phyloP scores from a whole-genome alignment of 768 basidiomycete genomes.

The Suillus decipiens region DNA sequence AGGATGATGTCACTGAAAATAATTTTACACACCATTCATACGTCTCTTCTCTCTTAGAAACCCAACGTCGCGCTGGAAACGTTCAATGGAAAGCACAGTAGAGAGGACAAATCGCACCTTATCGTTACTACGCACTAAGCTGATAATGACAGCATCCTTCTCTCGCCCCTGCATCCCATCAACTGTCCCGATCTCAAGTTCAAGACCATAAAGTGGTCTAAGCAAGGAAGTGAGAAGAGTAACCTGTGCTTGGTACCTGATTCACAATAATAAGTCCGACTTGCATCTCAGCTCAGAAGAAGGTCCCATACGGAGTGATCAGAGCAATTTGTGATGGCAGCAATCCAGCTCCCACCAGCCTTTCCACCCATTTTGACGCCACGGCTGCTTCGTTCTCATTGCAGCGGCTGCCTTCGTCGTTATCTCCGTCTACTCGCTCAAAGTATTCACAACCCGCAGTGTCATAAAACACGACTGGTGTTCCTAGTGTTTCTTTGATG shows the following conservation, averaged over 20 bases:
- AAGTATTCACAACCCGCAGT: conserved; percentile 94
- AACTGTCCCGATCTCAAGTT: conserved; percentile 89
- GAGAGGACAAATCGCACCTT: conserved; percentile 45
- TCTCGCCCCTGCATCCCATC: conserved; percentile 98
- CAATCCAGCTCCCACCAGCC: conserved; percentile 70
- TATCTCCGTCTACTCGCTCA: conserved; percentile 74
- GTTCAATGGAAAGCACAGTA: conserved; percentile 11
- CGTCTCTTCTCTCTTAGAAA: conserved; percentile 92
- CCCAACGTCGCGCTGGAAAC: conserved; percentile 77
- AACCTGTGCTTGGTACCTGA: conserved; percentile 93
- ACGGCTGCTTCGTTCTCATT: conserved; percentile 95
- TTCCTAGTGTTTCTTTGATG: conserved; percentile 68
- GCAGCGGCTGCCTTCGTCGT: conserved; percentile 87
- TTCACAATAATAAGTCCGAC: neutral
- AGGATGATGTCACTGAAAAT: neutral
- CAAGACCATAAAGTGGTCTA: conserved; percentile 62
- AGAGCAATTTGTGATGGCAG: conserved; percentile 76
- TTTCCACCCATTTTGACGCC: conserved; percentile 80
- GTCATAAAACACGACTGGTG: conserved; percentile 90
- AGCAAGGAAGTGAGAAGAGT: conserved; percentile 77
- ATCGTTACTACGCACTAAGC: conserved; percentile 90
- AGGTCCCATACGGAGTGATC: conserved; percentile 72
- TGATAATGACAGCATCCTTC: conserved; percentile 91
- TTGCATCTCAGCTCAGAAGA: neutral
- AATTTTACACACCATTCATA: conserved; percentile 66